These are phyloP conservation scores for Phycomyces nitens DNA, from an alignment of 192 early-diverging fungal species.

Conservation along the genomic window DNA sequence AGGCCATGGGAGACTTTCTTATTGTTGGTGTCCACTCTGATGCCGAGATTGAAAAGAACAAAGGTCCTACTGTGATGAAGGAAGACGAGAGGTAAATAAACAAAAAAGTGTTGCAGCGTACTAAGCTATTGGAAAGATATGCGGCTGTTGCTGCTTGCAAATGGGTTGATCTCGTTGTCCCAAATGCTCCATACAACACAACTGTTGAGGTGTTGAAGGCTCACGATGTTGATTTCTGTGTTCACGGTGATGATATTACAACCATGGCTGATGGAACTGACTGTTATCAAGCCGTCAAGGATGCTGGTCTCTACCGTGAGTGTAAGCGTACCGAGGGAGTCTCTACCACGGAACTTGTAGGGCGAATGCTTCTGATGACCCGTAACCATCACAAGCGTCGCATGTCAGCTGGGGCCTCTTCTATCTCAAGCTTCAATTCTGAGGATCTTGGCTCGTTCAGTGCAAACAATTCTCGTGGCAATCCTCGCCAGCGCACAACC, in stretches of 20 bases:
- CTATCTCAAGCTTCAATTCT: conserved; percentile 53
- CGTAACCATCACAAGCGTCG: conserved; percentile 76
- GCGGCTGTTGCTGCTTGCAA: conserved; percentile 95
- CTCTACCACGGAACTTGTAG: conserved; percentile 95
- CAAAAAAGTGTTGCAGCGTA: neutral
- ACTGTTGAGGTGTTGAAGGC: conserved; percentile 79
- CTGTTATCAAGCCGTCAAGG: conserved; percentile 94
- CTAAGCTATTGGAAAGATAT: too few species aligned
- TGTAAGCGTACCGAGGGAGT: conserved; percentile 95
- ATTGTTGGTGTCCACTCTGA: conserved; percentile 97
- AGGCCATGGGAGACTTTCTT: conserved; percentile 90
- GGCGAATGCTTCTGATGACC: conserved; percentile 91
- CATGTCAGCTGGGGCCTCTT: conserved; percentile 36
- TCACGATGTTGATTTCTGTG: conserved; percentile 91
- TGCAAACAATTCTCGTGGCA: conserved; percentile 34
- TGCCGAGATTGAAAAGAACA: conserved; percentile 86
- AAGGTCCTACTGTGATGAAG: conserved; percentile 96
- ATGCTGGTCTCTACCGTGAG: conserved; percentile 91
- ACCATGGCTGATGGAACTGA: conserved; percentile 94
- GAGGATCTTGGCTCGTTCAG: conserved; percentile 60
- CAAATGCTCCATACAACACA: conserved; percentile 90
- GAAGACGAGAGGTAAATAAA: conserved; percentile 80
- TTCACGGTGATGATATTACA: conserved; percentile 97
- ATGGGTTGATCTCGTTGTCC: conserved; percentile 92
- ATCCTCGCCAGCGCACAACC: conserved; percentile 41